Conservation (phyloP, 2,329 filamentous ascomycete genomes). For the Fusarium chaquense region DNA sequence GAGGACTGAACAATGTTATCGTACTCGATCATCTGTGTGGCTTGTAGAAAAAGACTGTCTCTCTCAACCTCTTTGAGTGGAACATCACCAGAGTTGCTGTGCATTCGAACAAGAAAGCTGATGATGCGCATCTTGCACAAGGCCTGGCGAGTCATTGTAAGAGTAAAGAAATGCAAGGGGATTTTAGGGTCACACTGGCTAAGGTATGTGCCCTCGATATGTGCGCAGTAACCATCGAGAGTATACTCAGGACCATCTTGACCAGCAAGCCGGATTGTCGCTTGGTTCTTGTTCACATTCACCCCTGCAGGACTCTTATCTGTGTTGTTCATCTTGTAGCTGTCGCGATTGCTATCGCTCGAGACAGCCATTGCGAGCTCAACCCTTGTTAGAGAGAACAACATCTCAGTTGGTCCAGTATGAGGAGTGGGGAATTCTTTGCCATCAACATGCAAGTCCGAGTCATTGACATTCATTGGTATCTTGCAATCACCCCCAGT, state of each 20-base stretch:
- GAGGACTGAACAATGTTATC: conserved; percentile 67
- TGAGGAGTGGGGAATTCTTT: conserved; percentile 65
- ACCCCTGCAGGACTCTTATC: conserved; percentile 46
- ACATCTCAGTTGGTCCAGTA: conserved; percentile 68
- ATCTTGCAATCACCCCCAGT: conserved; percentile 66
- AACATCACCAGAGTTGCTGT: conserved; percentile 53
- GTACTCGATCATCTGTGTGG: conserved; percentile 69
- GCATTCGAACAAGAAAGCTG: conserved; percentile 64
- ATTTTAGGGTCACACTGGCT: conserved; percentile 68
- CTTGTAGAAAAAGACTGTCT: conserved; percentile 65
- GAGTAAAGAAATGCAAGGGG: conserved; percentile 69
- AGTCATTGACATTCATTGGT: conserved; percentile 72
- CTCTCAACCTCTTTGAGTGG: conserved; percentile 61
- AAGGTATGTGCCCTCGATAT: conserved; percentile 69
- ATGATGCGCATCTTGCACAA: conserved; percentile 69
- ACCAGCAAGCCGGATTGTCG: conserved; percentile 61
- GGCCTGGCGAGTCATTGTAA: conserved; percentile 67
- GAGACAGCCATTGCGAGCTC: conserved; percentile 68
- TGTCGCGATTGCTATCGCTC: conserved; percentile 59
- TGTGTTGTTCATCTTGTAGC: conserved; percentile 47
- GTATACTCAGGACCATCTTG: conserved; percentile 63
- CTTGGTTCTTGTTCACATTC: conserved; percentile 41
- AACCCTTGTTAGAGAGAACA: conserved; percentile 68
- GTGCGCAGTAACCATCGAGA: conserved; percentile 64
- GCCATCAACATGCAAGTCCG: conserved; percentile 68